phyloP scores from a whole-genome alignment of 1,284 basidiomycete genomes.

The Agroathelia rolfsii region DNA sequence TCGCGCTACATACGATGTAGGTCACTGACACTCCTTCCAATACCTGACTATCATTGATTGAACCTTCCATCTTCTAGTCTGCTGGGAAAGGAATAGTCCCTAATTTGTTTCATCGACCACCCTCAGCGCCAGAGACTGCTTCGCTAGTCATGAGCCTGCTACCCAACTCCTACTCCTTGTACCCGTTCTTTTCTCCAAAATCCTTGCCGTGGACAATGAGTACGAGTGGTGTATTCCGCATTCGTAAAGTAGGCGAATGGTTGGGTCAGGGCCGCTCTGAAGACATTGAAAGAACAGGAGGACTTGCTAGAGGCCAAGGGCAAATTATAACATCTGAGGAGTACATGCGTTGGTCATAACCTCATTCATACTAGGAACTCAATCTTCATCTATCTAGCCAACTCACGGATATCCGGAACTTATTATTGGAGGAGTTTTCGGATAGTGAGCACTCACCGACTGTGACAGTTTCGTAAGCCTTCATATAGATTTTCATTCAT shows the following conservation, averaged over 20 bases:
- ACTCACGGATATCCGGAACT: no score
- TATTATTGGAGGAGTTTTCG: no score
- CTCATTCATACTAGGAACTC: no score
- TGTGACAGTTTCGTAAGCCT: conserved; percentile 41
- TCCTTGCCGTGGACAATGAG: conserved; percentile 38
- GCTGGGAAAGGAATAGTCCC: conserved; percentile 16
- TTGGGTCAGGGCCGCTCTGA: conserved; percentile 26
- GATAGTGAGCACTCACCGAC: conserved; percentile 11
- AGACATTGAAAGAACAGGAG: conserved; percentile 26
- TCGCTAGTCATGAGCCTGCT: conserved; percentile 20
- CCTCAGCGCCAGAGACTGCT: no score
- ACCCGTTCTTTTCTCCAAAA: conserved; percentile 48
- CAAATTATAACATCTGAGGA: conserved; percentile 22
- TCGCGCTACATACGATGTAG: conserved; percentile 42
- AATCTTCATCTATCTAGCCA: no score
- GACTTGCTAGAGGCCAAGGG: conserved; percentile 24
- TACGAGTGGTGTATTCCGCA: conserved; percentile 38
- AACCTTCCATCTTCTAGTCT: conserved; percentile 5
- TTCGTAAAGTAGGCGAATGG: conserved; percentile 54
- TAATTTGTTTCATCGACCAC: no score
- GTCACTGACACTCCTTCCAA: conserved; percentile 10
- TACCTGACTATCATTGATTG: conserved; percentile 1
- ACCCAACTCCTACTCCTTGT: conserved; percentile 41
- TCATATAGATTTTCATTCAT: conserved; percentile 2
- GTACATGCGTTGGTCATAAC: conserved; percentile 18